phyloP scores from a whole-genome alignment of 495 filamentous ascomycete genomes.

The Gamarada debralockiae region DNA sequence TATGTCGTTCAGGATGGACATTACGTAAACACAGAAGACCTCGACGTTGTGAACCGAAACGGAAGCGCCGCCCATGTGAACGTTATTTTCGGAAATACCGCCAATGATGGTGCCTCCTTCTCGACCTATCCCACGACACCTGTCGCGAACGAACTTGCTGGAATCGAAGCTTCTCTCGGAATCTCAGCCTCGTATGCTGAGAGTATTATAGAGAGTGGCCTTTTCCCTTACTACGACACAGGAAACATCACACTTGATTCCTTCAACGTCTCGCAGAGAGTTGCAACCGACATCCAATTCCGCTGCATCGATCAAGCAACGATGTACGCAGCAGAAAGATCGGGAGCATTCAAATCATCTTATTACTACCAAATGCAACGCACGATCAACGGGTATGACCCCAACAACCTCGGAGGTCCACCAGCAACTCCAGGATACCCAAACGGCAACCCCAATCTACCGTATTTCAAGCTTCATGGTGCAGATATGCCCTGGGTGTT shows the following conservation, averaged over 20 bases:
- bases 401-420: conserved; percentile 34
- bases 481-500: conserved; percentile 29
- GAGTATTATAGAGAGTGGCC: conserved; percentile 33
- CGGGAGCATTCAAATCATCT: conserved; percentile 29
- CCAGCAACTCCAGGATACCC: conserved; percentile 27
- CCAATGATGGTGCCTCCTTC: conserved; percentile 40
- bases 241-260: conserved; percentile 40
- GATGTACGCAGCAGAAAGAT: conserved; percentile 4
- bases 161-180: conserved; percentile 31
- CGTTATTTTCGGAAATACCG: conserved; percentile 38
- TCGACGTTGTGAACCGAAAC: conserved; percentile 31
- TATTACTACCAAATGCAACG: conserved; percentile 43
- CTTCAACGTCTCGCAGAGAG: conserved; percentile 38
- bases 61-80: conserved; percentile 31
- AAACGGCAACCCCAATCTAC: conserved; percentile 30
- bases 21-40: conserved; percentile 34
- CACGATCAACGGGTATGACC: conserved; percentile 35
- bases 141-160: conserved; percentile 29
- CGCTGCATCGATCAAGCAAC: conserved; percentile 42
- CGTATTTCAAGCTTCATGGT: conserved; percentile 31
- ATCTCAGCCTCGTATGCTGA: conserved; percentile 33
- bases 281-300: conserved; percentile 40
- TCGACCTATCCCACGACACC: conserved; percentile 32
- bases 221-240: conserved; percentile 36
- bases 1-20: conserved; percentile 43